Conservation (phyloP, 495 filamentous ascomycete species). For the Letharia lupina region DNA sequence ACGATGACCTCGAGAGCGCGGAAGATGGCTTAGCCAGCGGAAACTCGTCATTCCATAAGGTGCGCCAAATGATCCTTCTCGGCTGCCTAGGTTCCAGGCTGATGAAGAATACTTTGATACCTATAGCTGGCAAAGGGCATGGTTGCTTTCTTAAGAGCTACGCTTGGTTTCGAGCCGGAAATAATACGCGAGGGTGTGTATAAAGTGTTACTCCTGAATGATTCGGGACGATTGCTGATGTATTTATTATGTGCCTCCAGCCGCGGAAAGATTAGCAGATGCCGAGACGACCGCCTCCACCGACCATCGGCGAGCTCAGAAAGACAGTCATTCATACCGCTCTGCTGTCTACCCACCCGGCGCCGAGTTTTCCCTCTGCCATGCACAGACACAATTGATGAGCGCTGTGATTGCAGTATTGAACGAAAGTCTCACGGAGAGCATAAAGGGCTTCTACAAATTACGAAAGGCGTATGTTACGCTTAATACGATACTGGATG, state of each 20-base stretch:
- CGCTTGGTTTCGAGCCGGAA: conserved; percentile 90
- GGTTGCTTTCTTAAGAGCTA: conserved; percentile 74
- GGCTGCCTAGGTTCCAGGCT: conserved; percentile 16
- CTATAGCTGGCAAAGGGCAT: conserved; percentile 67
- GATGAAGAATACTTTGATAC: conserved; percentile 16
- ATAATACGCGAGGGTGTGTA: conserved; percentile 69
- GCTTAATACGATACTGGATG: conserved; percentile 63
- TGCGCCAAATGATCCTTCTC: conserved; percentile 29
- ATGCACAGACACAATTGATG: conserved; percentile 82
- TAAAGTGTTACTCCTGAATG: conserved; percentile 10
- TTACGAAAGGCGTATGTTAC: conserved; percentile 82
- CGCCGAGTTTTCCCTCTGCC: conserved; percentile 71
- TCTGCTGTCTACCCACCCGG: conserved; percentile 70
- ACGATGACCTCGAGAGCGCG: conserved; percentile 85
- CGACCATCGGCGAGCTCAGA: conserved; percentile 66
- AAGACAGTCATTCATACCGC: conserved; percentile 41
- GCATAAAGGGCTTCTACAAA: conserved; percentile 86
- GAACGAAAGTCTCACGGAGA: conserved; percentile 89
- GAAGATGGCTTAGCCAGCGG: conserved; percentile 64
- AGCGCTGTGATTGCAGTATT: conserved; percentile 78
- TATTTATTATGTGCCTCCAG: conserved; percentile 30
- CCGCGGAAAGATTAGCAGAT: conserved; percentile 60
- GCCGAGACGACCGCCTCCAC: conserved; percentile 73
- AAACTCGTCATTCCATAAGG: conserved; percentile 82
- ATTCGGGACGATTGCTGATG: conserved; percentile 1